These are phyloP conservation scores for Rubroboletus satanas DNA, from an alignment of 768 basidiomycete species.

Conservation along the genomic window DNA sequence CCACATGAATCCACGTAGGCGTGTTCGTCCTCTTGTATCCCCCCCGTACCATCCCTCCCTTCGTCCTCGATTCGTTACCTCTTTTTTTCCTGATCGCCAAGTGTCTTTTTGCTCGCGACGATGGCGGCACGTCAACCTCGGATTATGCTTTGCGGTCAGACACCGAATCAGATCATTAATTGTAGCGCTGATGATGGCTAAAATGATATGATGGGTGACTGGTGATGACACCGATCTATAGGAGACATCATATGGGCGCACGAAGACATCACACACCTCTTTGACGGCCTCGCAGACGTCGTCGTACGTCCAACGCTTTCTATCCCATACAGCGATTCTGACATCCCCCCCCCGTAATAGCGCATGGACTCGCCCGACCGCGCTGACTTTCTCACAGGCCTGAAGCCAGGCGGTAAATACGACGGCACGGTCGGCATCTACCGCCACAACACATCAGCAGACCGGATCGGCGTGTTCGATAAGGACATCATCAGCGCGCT, in stretches of 20 bases:
- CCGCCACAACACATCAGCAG: conserved; percentile 67
- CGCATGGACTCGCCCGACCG: conserved; percentile 57
- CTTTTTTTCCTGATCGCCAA: not conserved
- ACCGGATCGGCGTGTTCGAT: conserved; percentile 73
- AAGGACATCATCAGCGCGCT: conserved; percentile 69
- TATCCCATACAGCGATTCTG: not conserved
- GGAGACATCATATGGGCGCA: conserved; percentile 80
- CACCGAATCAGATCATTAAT: not conserved
- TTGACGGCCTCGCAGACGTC: conserved; percentile 67
- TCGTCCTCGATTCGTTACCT: not conserved
- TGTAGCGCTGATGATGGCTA: not conserved
- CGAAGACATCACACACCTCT: conserved; percentile 61
- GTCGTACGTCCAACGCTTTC: conserved; percentile 49
- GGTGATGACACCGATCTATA: conserved; percentile 26
- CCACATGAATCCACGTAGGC: not conserved
- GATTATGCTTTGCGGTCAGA: conserved; percentile 35
- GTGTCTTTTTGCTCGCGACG: not conserved
- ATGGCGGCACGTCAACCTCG: conserved; percentile 20
- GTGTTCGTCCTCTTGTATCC: not conserved
- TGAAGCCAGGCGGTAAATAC: conserved; percentile 69
- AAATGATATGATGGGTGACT: no score
- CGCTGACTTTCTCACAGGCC: conserved; percentile 62
- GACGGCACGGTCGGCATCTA: conserved; percentile 71
- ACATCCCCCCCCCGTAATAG: no score
- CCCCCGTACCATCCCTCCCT: not conserved